phyloP scores from a whole-genome alignment of 345 rosid species.

The Capsella bursapastoris region DNA sequence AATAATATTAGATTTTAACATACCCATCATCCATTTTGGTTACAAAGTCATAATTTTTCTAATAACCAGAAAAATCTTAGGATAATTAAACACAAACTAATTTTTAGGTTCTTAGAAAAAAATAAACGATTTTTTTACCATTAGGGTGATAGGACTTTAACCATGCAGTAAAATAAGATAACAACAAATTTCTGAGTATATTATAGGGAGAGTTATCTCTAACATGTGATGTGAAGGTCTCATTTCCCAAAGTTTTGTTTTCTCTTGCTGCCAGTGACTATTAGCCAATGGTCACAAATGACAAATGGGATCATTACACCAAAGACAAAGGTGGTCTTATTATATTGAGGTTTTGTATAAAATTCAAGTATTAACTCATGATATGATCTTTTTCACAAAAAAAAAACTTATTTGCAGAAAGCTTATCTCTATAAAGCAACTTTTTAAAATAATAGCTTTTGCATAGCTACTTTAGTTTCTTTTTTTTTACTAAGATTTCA shows the following conservation, averaged over 20 bases:
- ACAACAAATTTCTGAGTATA: background rate
- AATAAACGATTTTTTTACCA: no score
- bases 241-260: background rate
- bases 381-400: background rate
- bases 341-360: background rate
- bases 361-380: background rate
- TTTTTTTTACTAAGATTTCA: constrained; percentile 1
- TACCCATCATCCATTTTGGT: background rate
- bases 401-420: constrained; percentile 25
- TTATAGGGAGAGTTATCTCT: background rate
- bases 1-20: background rate
- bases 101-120: no score
- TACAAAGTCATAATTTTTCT: no score
- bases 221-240: background rate
- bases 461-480: background rate
- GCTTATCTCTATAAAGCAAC: constrained; percentile 37
- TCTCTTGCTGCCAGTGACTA: constrained; percentile 4
- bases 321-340: constrained; percentile 1
- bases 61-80: no score
- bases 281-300: constrained; percentile 23
- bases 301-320: constrained; percentile 11
- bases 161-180: background rate
- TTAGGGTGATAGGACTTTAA: no score
- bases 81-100: no score
- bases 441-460: constrained; percentile 10